phyloP scores from a whole-genome alignment of 176 grass and related monocot genomes.

The Cymbopogon citratus region DNA sequence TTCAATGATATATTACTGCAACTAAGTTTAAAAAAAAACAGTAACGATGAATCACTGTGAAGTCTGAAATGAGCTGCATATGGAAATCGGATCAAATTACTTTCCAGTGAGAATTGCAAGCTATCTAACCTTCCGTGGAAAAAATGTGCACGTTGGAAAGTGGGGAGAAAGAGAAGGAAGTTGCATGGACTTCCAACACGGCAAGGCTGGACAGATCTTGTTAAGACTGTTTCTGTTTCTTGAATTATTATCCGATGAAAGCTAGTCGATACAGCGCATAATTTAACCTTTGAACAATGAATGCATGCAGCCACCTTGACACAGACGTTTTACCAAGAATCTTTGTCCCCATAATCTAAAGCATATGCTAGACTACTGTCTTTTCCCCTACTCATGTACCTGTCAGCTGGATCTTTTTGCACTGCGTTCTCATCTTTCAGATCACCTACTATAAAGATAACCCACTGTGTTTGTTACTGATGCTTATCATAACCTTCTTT shows the following conservation, averaged over 20 bases:
- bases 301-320: background rate
- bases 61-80: conserved; percentile 17
- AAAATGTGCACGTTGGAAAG: conserved; percentile 30
- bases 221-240: background rate
- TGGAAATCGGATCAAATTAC: background rate
- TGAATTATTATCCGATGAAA: conserved; percentile 3
- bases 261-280: background rate
- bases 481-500: conserved; percentile 8
- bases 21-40: too few relatives aligned
- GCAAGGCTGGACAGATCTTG: background rate
- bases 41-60: background rate
- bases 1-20: background rate
- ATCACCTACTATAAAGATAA: conserved; percentile 21
- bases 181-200: conserved; percentile 8
- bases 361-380: conserved; percentile 1
- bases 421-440: background rate
- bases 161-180: conserved; percentile 1
- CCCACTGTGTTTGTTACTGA: background rate
- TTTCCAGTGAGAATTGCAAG: conserved; percentile 9
- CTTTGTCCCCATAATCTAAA: conserved; percentile 6
- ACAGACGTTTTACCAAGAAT: conserved; percentile 4
- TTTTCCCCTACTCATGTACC: conserved; percentile 31
- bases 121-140: conserved; percentile 7
- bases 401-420: conserved; percentile 11
- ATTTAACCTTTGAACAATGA: conserved; percentile 4